Evolutionary conservation across 2,329 filamentous ascomycete genomes (phyloP), one percentile per base, ranked within the genome.

Genomic region (Talaromyces sp.): DNA sequence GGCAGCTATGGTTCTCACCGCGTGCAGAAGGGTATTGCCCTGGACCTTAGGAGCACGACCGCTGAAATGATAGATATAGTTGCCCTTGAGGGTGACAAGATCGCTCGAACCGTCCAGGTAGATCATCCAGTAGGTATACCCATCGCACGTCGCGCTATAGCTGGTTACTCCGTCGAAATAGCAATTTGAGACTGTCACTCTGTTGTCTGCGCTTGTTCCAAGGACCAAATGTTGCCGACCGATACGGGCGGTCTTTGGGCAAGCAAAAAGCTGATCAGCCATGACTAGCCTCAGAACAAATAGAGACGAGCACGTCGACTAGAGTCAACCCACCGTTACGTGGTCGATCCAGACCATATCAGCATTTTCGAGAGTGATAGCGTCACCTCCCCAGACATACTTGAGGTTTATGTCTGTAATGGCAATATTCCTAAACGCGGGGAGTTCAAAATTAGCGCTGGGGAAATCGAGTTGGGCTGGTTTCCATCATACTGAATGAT

Each of bases 161-260:
- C 73, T 69, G 35, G 79, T 79, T 26, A 69, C 68, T 52, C 85
- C 85, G 67, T 87, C 80, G 65, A 87, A 81, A 68, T 84, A 81
- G 73, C 69, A 78, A 79, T 87, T 86, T 65, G 83, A 83, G 69
- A 87, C 80, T 29, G 83, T 85, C 21, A 87, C 81, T 51, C 81
- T 81, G 69, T 78, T 79, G 66, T 78, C 80, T 56, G 82, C 79
- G 3, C 70, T 67, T 68, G 78, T 81, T 62, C 85, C 84, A 55
- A 83, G 78, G 55, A 86, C 84, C 55, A 85, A 81, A 75, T 85
- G 81, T 71, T 86, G 84, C 51, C 84, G 83, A 57, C 82, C 83
- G 64, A 85, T 82, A 51, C 81, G 78, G 56, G 82, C 83, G 55
- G 81, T 83, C 72, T 35, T 82, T n/a, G 57, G 19, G 32, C 21